Evolutionary conservation across 352 stramenopile species (phyloP), one percentile per base, ranked within the genome.

Genomic region (Pseudoperonospora humuli): DNA sequence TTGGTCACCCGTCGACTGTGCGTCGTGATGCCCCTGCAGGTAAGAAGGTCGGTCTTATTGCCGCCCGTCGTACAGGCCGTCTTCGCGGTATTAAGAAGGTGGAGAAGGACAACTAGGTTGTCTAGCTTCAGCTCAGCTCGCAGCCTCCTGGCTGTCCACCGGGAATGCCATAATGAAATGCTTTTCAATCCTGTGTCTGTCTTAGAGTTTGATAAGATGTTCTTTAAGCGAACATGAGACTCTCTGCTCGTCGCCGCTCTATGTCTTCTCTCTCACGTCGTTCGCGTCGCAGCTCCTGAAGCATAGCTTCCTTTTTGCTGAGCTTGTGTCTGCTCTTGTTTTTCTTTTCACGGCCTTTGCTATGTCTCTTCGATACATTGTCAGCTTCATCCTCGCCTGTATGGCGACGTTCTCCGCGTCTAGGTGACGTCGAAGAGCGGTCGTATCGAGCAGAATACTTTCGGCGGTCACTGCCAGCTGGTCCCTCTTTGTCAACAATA

Each of bases 11-110:
- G 40, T 98, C 95, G 45, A 99, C 96, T n/a, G 87, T 97, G 17
- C 85, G 74, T 50, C 75, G 90, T 49, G 88, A 97, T 50, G 87
- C 86, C 37, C 91, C 95, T 26, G 81, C 96, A 37, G 96, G 96
- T 97, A 90, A 97, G 70, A 99, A 99, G 89, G 95, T 98, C 67
- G 96, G 96, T 95, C 80, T 99, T 34, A 99, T 99, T 71, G 95
- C 88, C 61, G 95, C 95, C 64, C 87, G 95, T 56, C 86, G 95
- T 64, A 98, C 95, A 43, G 95, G 95, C 67, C 90, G 95, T 77
- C 89, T 98, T 72, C 87, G 94, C 59, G 95, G 95, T 72, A 96
- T 98, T 61, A 97, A 98, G 90, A 98, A 98, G 84, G 83, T 94
- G 34, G 91, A 91, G 64, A 91, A 91, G 79, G 79, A 91, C 68